Percentiles rank a stretch among this genome's conserved stretches.
Conservation (phyloP, 495 filamentous ascomycete genomes). For the Podospora anserina region DNA sequence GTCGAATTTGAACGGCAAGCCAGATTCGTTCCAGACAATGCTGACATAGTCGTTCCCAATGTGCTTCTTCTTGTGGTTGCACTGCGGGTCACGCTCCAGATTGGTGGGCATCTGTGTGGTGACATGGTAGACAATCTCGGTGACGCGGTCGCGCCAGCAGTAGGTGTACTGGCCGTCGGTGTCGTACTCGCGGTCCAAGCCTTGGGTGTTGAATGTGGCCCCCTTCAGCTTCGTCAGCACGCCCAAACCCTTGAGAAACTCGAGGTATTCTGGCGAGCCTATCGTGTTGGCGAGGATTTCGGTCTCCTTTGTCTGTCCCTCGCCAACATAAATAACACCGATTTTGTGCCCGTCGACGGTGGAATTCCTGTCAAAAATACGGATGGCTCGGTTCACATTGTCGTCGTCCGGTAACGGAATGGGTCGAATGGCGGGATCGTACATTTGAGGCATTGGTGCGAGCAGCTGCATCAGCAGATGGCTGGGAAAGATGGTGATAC, state of each 20-base stretch:
- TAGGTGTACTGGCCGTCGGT: constrained; percentile 81
- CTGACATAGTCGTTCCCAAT: constrained; percentile 98
- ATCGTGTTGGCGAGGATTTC: constrained; percentile 82
- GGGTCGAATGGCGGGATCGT: constrained; percentile 58
- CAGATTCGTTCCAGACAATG: constrained; percentile 95
- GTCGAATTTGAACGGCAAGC: constrained; percentile 79
- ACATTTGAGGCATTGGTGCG: constrained; percentile 63
- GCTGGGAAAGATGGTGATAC: constrained; percentile 65
- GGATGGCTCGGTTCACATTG: constrained; percentile 69
- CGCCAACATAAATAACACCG: constrained; percentile 86
- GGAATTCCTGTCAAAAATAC: constrained; percentile 77
- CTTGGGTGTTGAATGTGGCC: constrained; percentile 88
- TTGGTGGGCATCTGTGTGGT: constrained; percentile 96
- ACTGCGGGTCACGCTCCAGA: constrained; percentile 67
- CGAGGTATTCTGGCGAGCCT: constrained; percentile 80
- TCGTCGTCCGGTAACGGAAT: constrained; percentile 83
- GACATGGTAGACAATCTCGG: constrained; percentile 93
- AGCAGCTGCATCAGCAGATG: constrained; percentile 80
- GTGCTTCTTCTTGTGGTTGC: constrained; percentile 85
- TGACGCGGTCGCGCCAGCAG: constrained; percentile 91
- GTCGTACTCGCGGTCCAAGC: constrained; percentile 72
- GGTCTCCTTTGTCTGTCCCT: constrained; percentile 72
- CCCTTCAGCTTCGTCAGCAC: constrained; percentile 73
- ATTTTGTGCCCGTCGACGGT: constrained; percentile 95
- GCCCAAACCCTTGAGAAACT: constrained; percentile 77